Conservation (phyloP, 768 basidiomycete species). For the Leccinum incarnatum region DNA sequence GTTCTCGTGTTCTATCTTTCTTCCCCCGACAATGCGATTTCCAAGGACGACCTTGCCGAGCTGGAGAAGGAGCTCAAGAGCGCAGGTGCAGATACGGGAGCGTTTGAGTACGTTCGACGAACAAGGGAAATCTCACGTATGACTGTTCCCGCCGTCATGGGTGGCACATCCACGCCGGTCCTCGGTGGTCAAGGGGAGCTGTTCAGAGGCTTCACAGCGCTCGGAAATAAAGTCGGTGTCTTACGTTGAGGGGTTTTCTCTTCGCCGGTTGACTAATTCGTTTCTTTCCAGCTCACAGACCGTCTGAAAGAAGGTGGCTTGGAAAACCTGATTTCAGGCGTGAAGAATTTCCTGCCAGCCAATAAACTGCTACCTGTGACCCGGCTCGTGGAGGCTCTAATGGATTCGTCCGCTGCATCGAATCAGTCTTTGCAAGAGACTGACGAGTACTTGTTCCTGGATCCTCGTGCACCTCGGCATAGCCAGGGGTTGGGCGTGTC, state of each 20-base stretch:
- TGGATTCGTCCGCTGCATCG: slow-evolving; percentile 94
- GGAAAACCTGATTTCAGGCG: slow-evolving; percentile 94
- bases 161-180: slow-evolving; percentile 64
- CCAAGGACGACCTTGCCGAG: slow-evolving; percentile 86
- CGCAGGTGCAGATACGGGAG: slow-evolving; percentile 72
- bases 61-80: slow-evolving; percentile 84
- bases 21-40: slow-evolving; percentile 70
- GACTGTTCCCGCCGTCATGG: slow-evolving; percentile 66
- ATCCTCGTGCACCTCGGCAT: slow-evolving; percentile 78
- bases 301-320: slow-evolving; percentile 93
- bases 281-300: slow-evolving; percentile 72
- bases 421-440: slow-evolving; percentile 95
- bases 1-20: slow-evolving; percentile 96
- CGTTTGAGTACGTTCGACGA: slow-evolving; percentile 91
- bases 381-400: slow-evolving; percentile 89
- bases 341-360: slow-evolving; percentile 95
- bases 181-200: slow-evolving; percentile 79
- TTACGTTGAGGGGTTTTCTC: not conserved
- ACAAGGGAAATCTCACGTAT: slow-evolving; percentile 91
- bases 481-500: slow-evolving; percentile 44
- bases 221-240: slow-evolving; percentile 77
- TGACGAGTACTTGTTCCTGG: slow-evolving; percentile 92
- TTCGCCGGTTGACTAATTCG: not conserved
- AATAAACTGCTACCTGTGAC: slow-evolving; percentile 93
- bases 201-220: slow-evolving; percentile 89